Evolutionary conservation across 371 early-diverging fungal genomes (phyloP), one percentile per base, ranked within the genome.

Genomic region (Capillidium rhysosporum): DNA sequence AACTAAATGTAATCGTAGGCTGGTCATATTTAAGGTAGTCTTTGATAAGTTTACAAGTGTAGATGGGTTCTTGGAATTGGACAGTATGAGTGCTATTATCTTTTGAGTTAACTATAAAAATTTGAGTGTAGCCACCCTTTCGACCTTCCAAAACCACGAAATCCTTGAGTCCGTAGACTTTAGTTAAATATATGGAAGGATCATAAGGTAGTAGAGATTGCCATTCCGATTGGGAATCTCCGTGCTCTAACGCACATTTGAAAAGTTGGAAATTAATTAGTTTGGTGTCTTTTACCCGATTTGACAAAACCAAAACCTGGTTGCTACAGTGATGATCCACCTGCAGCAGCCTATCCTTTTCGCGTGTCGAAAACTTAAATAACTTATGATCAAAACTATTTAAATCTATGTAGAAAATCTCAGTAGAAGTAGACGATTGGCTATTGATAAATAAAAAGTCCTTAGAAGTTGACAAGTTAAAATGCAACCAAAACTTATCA

Each of bases 91-190:
- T n/a, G n/a, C n/a, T n/a, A n/a, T 56, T 16, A 39, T 38, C 38
- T 30, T 4, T 24, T 14, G 28, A 24, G 8, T 21, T n/a, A 28
- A 30, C 26, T 16, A 77, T 68, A 7, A 77, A 72, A 0, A 76
- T 65, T 48, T 77, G 75, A 21, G 73, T 72, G 20, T 74, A 59
- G 44, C 77, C 76, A 51, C 74, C 77, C 52, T 69, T 70, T 2
- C 79, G 65, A 55, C 77, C 79, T 48, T 71, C 65, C 3, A 78
- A 70, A n/a, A 75, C 65, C 40, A 78, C 57, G 48, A 73, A 29
- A 4, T 31, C 25, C 21, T 29, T 20, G 20, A 55, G 29, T 20
- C 46, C 34, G 7, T 29, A 5, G 8, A 55, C 28, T 20, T 29
- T 23, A 4, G 23, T 31, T 8, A 55, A 10, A 34, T 46, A 55